Evolutionary conservation across 108 stramenopile species (phyloP).

Genomic region (Cylindrotheca closterium): DNA sequence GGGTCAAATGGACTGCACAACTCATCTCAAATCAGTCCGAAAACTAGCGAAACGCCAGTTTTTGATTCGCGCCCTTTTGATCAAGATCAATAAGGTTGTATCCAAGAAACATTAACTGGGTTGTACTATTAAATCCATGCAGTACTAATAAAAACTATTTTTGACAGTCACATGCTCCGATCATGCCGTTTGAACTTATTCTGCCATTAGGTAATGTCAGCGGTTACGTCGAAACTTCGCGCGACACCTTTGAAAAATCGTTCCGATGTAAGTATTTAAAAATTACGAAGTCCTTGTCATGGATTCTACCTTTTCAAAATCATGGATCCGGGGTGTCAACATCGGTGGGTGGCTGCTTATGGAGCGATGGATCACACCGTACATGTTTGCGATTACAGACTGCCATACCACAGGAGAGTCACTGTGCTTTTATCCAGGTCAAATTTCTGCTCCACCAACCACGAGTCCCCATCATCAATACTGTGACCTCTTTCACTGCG

Average conservation of each 20-base stretch:
- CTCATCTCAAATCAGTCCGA: conserved; percentile 77
- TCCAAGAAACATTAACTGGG: conserved; percentile 1
- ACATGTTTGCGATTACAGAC: conserved; percentile 49
- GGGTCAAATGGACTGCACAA: conserved; percentile 59
- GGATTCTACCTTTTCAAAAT: not conserved
- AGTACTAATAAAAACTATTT: no score
- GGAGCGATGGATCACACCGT: conserved; percentile 77
- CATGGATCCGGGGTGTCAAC: conserved; percentile 64
- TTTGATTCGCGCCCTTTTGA: conserved; percentile 65
- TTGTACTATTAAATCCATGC: not conserved
- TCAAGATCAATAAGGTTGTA: conserved; percentile 50
- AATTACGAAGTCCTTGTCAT: no score
- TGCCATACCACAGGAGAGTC: conserved; percentile 43
- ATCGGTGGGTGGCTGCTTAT: conserved; percentile 63
- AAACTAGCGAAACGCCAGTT: conserved; percentile 81
- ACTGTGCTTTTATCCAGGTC: conserved; percentile 52
- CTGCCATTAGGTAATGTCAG: no score
- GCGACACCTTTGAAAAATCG: no score
- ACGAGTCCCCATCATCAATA: conserved; percentile 5
- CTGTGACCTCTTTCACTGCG: conserved; percentile 36
- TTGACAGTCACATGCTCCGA: no score
- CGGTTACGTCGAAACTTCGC: no score
- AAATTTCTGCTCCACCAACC: conserved; percentile 39
- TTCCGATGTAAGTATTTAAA: no score
- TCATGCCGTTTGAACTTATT: no score